Percentiles rank a stretch among this genome's conserved stretches.
Evolutionary conservation across 306 rosid species (phyloP).

Genomic region (Phaseolus lunatus): DNA sequence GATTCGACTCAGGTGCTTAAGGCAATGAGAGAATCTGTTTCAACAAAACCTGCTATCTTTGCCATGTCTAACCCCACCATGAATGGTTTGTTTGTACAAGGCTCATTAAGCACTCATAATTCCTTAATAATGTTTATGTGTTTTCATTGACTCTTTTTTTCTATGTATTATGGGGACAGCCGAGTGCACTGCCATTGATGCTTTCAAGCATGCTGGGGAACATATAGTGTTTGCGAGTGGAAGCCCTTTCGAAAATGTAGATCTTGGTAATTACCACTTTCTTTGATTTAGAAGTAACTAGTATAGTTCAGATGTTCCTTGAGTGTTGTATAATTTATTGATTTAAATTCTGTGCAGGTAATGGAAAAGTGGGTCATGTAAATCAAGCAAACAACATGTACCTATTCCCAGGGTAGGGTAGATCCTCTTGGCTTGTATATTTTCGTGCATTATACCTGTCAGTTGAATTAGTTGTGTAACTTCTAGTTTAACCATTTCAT

Average conservation of each 20-base stretch:
- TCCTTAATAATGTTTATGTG: slow-evolving; percentile 41
- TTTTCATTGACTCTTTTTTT: slow-evolving; percentile 28
- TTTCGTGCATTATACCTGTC: slow-evolving; percentile 20
- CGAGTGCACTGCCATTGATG: slow-evolving; percentile 96
- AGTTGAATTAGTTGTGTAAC: slow-evolving; percentile 21
- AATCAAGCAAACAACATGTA: slow-evolving; percentile 99
- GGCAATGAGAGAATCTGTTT: slow-evolving; percentile 94
- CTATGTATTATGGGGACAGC: slow-evolving; percentile 61
- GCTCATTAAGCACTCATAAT: slow-evolving; percentile 44
- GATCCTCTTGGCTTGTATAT: slow-evolving; percentile 43
- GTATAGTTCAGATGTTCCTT: slow-evolving; percentile 31
- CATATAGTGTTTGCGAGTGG: slow-evolving; percentile 94
- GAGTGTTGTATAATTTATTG: slow-evolving; percentile 32
- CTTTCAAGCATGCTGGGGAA: slow-evolving; percentile 92
- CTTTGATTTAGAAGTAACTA: slow-evolving; percentile 39
- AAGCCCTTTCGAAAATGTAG: slow-evolving; percentile 91
- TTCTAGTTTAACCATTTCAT: slow-evolving; percentile 39
- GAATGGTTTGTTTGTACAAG: slow-evolving; percentile 80
- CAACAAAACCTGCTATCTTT: slow-evolving; percentile 93
- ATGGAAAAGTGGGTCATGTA: slow-evolving; percentile 89
- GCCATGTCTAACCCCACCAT: slow-evolving; percentile 99
- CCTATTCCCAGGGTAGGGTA: slow-evolving; percentile 87
- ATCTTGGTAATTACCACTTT: slow-evolving; percentile 68
- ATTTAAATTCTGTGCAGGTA: slow-evolving; percentile 61
- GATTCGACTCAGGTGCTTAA: slow-evolving; percentile 78